Conservation (phyloP, 495 filamentous ascomycete species). For the Hypoxylon perforatum region DNA sequence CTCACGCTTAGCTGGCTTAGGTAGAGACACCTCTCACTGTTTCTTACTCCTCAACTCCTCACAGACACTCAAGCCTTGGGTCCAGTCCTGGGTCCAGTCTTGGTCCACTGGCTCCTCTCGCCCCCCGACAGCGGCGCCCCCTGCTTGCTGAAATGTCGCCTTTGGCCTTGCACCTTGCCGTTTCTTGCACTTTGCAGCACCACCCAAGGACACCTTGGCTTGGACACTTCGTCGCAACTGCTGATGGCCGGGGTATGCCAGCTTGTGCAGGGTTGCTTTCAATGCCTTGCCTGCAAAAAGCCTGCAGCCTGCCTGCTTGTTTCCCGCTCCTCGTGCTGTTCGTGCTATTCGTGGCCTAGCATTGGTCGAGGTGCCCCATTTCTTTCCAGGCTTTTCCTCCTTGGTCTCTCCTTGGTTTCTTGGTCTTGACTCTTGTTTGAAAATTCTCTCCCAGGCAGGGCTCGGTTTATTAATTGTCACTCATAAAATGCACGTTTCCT, state of each 20-base stretch:
- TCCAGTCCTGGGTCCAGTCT: too few species aligned
- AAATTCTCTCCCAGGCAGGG: slow-evolving; percentile 28
- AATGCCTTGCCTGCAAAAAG: slow-evolving; percentile 1
- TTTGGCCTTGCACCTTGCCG: not conserved
- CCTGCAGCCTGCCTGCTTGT: slow-evolving; percentile 12
- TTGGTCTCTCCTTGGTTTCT: too few species aligned
- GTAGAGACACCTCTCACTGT: not conserved
- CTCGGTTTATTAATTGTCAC: slow-evolving; percentile 39
- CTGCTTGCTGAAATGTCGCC: slow-evolving; percentile 19
- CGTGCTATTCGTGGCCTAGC: too few species aligned
- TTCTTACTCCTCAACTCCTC: not conserved
- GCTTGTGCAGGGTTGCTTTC: not conserved
- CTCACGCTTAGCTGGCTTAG: too few species aligned
- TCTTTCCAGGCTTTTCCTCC: slow-evolving; percentile 36
- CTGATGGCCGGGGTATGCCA: too few species aligned
- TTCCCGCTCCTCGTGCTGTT: not conserved
- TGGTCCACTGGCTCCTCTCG: too few species aligned
- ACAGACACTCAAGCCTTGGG: too few species aligned
- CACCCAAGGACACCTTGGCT: not conserved
- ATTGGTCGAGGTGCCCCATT: slow-evolving; percentile 10
- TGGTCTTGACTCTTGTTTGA: too few species aligned
- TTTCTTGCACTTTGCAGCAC: too few species aligned
- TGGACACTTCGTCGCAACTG: too few species aligned
- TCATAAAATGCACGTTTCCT: slow-evolving; percentile 32
- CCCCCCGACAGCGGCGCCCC: slow-evolving; percentile 35